A percentile compares a stretch with the other conserved stretches of the same genome.
These are phyloP conservation scores for Trypanosoma conorhini DNA, from an alignment of 208 protist genomes.

Conservation along the genomic window DNA sequence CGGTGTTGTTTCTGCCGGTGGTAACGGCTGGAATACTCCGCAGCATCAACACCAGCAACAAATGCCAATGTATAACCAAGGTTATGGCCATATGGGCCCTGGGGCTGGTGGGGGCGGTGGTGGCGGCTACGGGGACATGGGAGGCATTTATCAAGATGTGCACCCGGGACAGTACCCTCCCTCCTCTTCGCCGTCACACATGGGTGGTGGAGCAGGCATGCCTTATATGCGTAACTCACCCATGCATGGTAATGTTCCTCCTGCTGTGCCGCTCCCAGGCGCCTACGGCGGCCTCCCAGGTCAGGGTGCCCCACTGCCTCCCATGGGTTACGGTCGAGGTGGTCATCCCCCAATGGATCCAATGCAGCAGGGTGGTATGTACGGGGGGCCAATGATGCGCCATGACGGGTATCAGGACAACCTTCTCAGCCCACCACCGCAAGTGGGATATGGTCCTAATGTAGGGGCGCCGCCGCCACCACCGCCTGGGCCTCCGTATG, in stretches of 20 bases:
- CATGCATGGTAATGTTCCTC: conserved; percentile 31
- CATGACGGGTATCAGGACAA: conserved; percentile 27
- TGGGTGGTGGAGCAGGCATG: conserved; percentile 36
- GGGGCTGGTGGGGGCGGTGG: background rate
- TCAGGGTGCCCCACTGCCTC: conserved; percentile 8
- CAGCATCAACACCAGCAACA: conserved; percentile 39
- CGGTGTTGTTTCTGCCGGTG: conserved; percentile 23
- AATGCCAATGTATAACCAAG: conserved; percentile 50
- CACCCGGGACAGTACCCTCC: conserved; percentile 21
- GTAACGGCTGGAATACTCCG: conserved; percentile 23
- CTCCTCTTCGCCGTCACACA: conserved; percentile 21
- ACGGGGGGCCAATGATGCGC: conserved; percentile 16
- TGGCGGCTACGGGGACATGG: conserved; percentile 25
- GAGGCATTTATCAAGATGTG: conserved; percentile 11
- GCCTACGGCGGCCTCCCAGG: conserved; percentile 18
- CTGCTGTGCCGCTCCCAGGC: conserved; percentile 12
- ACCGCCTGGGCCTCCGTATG: background rate
- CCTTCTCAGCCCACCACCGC: conserved; percentile 22
- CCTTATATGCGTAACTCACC: conserved; percentile 35
- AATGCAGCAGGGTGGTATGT: conserved; percentile 23
- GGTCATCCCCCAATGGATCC: conserved; percentile 25
- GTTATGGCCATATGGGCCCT: conserved; percentile 29
- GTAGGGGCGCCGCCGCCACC: conserved; percentile 4
- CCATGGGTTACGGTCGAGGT: conserved; percentile 13
- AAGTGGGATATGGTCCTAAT: conserved; percentile 11